Base-by-base conservation (phyloP, 192 early-diverging fungal genomes). In the Spizellomyces punctatus region DNA sequence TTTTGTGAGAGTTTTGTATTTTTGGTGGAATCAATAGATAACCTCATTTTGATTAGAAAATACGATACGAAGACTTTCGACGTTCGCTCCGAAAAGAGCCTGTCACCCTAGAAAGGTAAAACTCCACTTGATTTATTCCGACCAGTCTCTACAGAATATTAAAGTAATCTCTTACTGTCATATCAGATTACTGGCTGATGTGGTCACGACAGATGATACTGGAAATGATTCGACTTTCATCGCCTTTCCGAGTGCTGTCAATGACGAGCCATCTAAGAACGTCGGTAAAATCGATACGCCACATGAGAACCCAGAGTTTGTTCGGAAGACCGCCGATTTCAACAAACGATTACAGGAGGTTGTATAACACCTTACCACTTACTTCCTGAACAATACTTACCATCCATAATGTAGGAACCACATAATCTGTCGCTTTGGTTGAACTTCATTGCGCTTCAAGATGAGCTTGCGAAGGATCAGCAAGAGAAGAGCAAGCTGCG, bases 361-460 rank as follows among this genome's bases (percentile, higher is more conserved):
- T 52, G 19, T 10, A 21, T 17, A 7, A 47, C 14, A 16, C 17
- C 54, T 71, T 19, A 10, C 64, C 8, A 71, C 4, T 66, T 2
- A 19, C 12, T n/a, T 12, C 0, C 17, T 12, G 10, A 68, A 2
- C 12, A 0, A 41, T n/a, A 69, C 44, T n/a, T 50, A 17, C 4
- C 47, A 73, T 9, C 10, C 17, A 6, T 50, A 42, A 4, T 36
- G 57, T 74, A 81, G 67, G 61, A 79, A 46, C 79, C 74, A 1
- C 73, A 75, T 8, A 78, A 85, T 64, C 42, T 72, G 6, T 5
- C 21, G 14, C 47, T 66, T 47, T 85, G 83, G 83, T 54, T 81
- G 12, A 71, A 79, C 17, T 66, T 81, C 22, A 59, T 85, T 36
- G 58, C 58, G 6, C 63, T 81, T 21, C 83, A 85, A 65, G 81